These are phyloP conservation scores for Colletotrichum lindemuthianum DNA, from an alignment of 2,329 filamentous ascomycete genomes.

Conservation along the genomic window DNA sequence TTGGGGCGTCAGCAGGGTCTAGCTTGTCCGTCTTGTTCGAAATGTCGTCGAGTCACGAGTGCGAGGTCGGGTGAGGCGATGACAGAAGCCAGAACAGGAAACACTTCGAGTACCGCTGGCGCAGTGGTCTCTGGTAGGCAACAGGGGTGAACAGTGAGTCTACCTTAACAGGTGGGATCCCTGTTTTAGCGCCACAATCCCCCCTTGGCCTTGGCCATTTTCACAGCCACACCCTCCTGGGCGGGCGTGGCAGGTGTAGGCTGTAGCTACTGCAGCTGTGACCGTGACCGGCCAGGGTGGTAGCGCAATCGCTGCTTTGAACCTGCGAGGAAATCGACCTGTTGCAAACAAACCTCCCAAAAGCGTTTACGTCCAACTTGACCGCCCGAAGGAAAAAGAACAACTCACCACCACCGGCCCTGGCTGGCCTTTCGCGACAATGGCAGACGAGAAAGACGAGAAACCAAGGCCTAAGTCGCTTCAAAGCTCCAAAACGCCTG, in stretches of 20 bases:
- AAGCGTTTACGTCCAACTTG: neutral
- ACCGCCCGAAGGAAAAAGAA: too few relatives aligned
- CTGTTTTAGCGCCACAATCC: conserved; percentile 24
- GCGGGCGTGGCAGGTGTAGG: too few relatives aligned
- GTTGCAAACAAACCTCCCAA: neutral
- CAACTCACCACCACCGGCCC: neutral
- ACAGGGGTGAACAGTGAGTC: conserved; percentile 21
- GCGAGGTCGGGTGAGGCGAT: conserved; percentile 32
- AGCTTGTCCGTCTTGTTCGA: conserved; percentile 17
- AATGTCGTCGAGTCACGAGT: conserved; percentile 27
- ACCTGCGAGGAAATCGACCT: neutral
- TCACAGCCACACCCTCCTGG: conserved; percentile 16
- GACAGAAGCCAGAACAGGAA: conserved; percentile 26
- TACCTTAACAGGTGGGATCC: conserved; percentile 1
- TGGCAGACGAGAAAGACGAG: conserved; percentile 18
- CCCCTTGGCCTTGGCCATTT: neutral
- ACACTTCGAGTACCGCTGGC: conserved; percentile 21
- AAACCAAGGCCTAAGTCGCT: conserved; percentile 27
- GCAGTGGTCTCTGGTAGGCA: conserved; percentile 31
- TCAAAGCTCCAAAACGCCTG: conserved; percentile 48
- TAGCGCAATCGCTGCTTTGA: neutral
- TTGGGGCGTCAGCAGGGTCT: conserved; percentile 11
- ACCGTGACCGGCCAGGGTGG: too few relatives aligned
- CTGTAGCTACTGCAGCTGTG: too few relatives aligned
- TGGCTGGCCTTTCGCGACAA: neutral